These are phyloP conservation scores for Cyclostephanos invisitatus DNA, from an alignment of 108 stramenopile genomes.

Conservation along the genomic window DNA sequence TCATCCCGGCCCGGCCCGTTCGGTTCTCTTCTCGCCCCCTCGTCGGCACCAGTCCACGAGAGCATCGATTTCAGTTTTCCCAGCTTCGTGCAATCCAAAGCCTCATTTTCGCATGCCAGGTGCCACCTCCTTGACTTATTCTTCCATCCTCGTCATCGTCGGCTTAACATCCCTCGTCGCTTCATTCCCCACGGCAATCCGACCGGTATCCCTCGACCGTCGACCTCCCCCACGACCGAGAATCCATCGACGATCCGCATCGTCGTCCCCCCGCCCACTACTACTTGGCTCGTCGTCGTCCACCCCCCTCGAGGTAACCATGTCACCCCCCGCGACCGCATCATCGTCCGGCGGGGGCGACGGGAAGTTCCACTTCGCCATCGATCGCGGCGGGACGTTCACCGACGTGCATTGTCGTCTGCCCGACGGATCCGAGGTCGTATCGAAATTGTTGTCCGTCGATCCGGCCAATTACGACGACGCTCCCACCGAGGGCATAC, in stretches of 20 bases:
- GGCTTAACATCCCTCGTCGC: not conserved
- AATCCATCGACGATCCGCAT: no score
- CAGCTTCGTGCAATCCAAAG: no score
- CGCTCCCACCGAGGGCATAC: constrained; percentile 98
- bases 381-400: constrained; percentile 98
- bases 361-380: constrained; percentile 88
- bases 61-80: no score
- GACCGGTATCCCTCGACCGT: not conserved
- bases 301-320: no score
- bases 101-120: no score
- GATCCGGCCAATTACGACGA: constrained; percentile 95
- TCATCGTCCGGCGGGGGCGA: constrained; percentile 31
- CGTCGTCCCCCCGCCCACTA: no score
- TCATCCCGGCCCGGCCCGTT: no score
- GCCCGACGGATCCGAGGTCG: constrained; percentile 66
- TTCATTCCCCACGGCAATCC: not conserved
- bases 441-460: constrained; percentile 89
- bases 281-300: no score
- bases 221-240: no score
- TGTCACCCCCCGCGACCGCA: not conserved
- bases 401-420: constrained; percentile 89
- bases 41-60: no score
- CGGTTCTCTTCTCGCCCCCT: no score
- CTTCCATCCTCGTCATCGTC: not conserved
- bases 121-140: not conserved